Evolutionary conservation across 495 filamentous ascomycete genomes (phyloP), one percentile per base, ranked within the genome.

Genomic region (Neurospora hispaniola): DNA sequence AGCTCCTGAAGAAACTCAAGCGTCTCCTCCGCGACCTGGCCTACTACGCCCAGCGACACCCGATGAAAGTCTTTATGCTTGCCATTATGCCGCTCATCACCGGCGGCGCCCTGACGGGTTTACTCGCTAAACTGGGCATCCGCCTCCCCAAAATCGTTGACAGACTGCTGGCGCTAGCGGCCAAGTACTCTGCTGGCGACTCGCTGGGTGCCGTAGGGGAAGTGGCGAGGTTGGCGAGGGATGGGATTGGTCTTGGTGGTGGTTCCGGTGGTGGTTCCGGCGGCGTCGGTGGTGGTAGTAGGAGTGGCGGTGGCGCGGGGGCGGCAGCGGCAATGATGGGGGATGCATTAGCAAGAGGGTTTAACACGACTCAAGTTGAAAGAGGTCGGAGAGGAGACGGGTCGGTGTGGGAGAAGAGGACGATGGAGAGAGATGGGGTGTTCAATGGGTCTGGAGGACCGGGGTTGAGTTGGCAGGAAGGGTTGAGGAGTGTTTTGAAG

Each of bases 11-110:
- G 75, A 88, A 90, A 72, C 88, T 97, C 74, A 90, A 88, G 76
- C 90, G 89, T 38, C 84, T 94, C 40, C 79, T 96, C 40, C 90
- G 91, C 71, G 89, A 94, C 75, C 87, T 97, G 14, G 86, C 87
- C 75, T 86, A 88, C 79, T 96, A 94, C 80, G 90, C 91, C 71
- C 89, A 92, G 77, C 84, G 88, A 9, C 89, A 97, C 78, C 94
- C 94, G 0, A 76, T 93, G 75, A 96, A 94, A 81, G 90, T 95
- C 3, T 89, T 96, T 81, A 88, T 94, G 84, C 85, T 96, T 20
- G 90, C 96, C 41, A 88, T 96, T 71, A 86, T 97, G 85, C 94
- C 94, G 23, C 84, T 98, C 68, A 83, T 97, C 72, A 93, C 90
- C 0, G 92, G 92, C 69, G 94, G 94, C 7, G 90, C 92, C 38